phyloP scores from a whole-genome alignment of 345 rosid genomes.

The Citrus sinensis region DVS_A1.0 CM039161.1:23447501-23448000 shows the following conservation, averaged over 20 bases:
- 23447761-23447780: constrained; percentile 3
- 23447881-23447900: neutral
- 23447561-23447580: neutral
- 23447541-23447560: no score
- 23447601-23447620: neutral
- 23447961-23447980: neutral
- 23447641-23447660: neutral
- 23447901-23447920: neutral
- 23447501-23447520: no score
- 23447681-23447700: neutral
- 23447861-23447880: neutral
- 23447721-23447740: neutral
- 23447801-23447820: neutral
- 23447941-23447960: neutral
- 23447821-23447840: neutral
- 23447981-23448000: no score
- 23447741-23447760: neutral
- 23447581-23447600: neutral
- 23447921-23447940: neutral
- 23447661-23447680: neutral
- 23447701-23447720: neutral
- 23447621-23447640: neutral
- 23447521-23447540: no score
- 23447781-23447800: neutral
- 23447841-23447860: neutral